These are phyloP conservation scores for Penicillium sp. DNA, from an alignment of 2,329 filamentous ascomycete species.

Conservation along the genomic window DNA sequence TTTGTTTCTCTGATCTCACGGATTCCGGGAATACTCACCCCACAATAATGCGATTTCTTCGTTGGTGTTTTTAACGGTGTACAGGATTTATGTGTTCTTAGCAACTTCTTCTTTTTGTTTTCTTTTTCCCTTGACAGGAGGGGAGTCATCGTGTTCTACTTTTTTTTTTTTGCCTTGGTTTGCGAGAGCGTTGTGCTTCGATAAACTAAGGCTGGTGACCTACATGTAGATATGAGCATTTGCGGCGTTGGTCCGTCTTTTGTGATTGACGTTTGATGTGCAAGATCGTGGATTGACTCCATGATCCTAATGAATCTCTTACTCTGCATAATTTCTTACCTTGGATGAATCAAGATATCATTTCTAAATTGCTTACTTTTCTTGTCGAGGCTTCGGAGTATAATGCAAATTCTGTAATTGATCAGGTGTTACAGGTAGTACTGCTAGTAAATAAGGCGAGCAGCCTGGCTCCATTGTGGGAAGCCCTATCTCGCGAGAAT, in stretches of 20 bases:
- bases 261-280: conserved; percentile 24
- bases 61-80: conserved; percentile 16
- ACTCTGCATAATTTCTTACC: conserved; percentile 5
- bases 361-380: background rate
- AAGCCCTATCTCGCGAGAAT: background rate
- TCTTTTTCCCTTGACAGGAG: conserved; percentile 17
- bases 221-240: conserved; percentile 45
- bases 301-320: conserved; percentile 26
- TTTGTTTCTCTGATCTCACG: conserved; percentile 19
- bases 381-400: background rate
- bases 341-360: conserved; percentile 5
- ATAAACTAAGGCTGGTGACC: conserved; percentile 35
- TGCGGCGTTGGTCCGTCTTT: conserved; percentile 33
- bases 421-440: background rate
- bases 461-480: background rate
- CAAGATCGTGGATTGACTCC: conserved; percentile 20
- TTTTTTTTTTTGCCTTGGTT: conserved; percentile 25
- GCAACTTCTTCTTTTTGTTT: conserved; percentile 18
- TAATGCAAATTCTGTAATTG: background rate
- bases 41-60: conserved; percentile 12
- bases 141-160: conserved; percentile 24
- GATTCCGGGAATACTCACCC: conserved; percentile 20
- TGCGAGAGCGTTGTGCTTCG: conserved; percentile 31
- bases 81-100: conserved; percentile 18
- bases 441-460: background rate